Evolutionary conservation across 495 filamentous ascomycete genomes (phyloP), one percentile per base, ranked within the genome.

Genomic region (Bombardia bombarda): DNA sequence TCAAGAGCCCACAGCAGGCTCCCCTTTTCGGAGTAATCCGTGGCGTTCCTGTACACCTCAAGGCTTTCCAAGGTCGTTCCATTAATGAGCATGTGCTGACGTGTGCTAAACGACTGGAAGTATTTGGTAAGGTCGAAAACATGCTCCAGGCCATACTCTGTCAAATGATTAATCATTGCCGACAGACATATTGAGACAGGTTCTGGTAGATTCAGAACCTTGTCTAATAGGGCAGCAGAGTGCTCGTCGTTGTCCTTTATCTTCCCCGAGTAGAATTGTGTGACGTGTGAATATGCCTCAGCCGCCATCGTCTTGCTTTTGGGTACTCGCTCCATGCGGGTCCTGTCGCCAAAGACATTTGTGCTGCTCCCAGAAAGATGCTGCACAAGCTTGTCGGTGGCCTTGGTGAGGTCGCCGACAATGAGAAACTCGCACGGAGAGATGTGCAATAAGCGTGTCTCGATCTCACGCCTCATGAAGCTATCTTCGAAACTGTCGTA

Each of bases 401-500:
- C 87, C 50, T 85, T 93, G 6, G 90, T 90, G 19, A 96, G 74
- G 6, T 94, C 84, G 10, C 92, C 92, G 1, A 97, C 87, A 25
- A 97, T 86, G n/a, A 99, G 66, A 49, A 97, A 84, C 64, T 99
- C 92, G 62, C 92, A 95, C 1, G 92, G 92, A 1, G 90, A 85
- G 49, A 99, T 93, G 58, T 99, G 92, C 14, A 99, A 70, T 18
- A 99, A 67, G 31, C 92, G 72, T 0, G 92, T 97, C 65, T 99
- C 92, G 35, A 97, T 86, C 56, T 99, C 92, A 43, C 85, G 87
- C 32, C 92, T 75, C 93, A 97, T 99, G 64, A 97, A 99, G 2
- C 93, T 88, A 53, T 99, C 92, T 52, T 96, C 87, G 50, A 99
- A 99, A 32, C 86, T 81, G 57, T 99, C 92, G 50, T 96, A 92